Evolutionary conservation across 495 filamentous ascomycete genomes (phyloP), one percentile per base, ranked within the genome.

Genomic region (Talaromyces borbonicus): DNA sequence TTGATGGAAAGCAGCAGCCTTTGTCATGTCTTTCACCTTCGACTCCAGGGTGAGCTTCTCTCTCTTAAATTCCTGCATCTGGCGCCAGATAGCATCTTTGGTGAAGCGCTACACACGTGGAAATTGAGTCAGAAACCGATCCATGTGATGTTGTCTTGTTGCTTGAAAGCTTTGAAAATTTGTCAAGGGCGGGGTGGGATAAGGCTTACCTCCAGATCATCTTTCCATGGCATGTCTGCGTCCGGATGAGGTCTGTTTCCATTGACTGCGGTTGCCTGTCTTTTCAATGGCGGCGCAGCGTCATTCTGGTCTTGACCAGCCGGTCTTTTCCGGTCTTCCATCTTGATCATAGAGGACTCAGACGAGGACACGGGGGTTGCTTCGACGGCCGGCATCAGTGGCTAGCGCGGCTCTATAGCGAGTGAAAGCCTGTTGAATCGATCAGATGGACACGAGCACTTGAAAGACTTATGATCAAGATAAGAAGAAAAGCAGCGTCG

Each of bases 321-420:
- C 54, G 86, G 81, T 78, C 88, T 79, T 74, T 95, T 95, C 79
- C 89, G 87, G 73, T 94, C 87, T 73, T 95, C 89, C 89, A 95
- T 95, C 77, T 88, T 95, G 77, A 81, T 72, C 65, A 80, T 74
- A 73, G 68, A 76, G 69, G 78, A 68, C 59, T 80, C 70, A 69
- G 78, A 75, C 74, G 84, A 76, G 72, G 72, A 67, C 67, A 82
- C 73, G 64, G 81, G 73, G 61, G 74, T 70, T 53, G 78, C 75
- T 68, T 84, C 82, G 65, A 80, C 74, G 76, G 82, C 73, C 79
- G 82, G 82, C 84, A 87, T 87, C 71, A 85, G 83, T 80, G 73
- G 67, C 60, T 68, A 65, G 53, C 60, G 60, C 56, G 63, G 56
- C 59, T 66, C 63, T 53, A 23, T 58, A 43, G 56, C 52, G 56